Evolutionary conservation across 768 basidiomycete species (phyloP).

Genomic region (Lentinula raphanica): DNA sequence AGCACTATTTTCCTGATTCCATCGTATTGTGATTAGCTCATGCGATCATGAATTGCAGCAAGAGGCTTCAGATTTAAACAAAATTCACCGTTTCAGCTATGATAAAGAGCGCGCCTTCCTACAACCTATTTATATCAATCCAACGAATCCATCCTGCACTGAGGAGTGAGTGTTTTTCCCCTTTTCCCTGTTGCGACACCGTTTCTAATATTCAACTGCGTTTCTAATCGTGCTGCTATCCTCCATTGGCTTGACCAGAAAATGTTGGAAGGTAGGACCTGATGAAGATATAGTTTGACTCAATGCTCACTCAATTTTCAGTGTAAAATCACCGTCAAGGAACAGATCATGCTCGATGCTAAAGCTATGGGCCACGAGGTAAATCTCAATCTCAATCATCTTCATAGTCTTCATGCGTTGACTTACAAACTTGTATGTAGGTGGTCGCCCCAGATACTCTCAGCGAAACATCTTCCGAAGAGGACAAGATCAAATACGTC

Average conservation of each 20-base stretch:
- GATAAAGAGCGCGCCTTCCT: not conserved
- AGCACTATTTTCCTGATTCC: no score
- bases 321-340: not conserved
- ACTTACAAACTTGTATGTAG: no score
- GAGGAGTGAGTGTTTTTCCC: not conserved
- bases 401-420: no score
- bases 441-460: not conserved
- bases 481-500: not conserved
- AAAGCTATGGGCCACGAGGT: not conserved
- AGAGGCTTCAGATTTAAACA: not conserved
- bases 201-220: not conserved
- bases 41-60: not conserved
- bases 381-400: not conserved
- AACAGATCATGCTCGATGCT: not conserved
- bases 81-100: not conserved
- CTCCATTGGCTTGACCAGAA: not conserved
- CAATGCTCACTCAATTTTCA: not conserved
- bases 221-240: no score
- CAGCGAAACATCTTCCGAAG: not conserved
- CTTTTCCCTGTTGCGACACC: not conserved
- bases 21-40: no score
- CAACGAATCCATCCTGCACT: not conserved
- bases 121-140: not conserved
- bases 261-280: not conserved
- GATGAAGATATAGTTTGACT: not conserved